These are phyloP conservation scores for Aureobasidium mangrovei DNA, from an alignment of 2,329 filamentous ascomycete species.

Conservation along the genomic window DNA sequence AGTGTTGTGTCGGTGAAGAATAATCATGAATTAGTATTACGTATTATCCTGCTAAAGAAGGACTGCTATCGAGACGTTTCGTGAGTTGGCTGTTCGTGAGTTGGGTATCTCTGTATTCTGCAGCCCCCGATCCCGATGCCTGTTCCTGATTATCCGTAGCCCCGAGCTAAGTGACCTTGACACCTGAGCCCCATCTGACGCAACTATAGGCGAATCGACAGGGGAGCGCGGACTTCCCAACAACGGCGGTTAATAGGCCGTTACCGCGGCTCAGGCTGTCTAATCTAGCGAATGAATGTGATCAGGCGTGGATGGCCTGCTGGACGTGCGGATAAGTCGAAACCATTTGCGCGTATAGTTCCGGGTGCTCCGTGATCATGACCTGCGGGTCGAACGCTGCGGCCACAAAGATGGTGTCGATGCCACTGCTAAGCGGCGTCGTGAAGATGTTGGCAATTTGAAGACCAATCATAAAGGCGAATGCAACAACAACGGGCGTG, in stretches of 20 bases:
- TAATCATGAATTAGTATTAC: not conserved
- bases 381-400: slow-evolving; percentile 58
- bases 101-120: slow-evolving; percentile 3
- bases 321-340: slow-evolving; percentile 77
- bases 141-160: slow-evolving; percentile 10
- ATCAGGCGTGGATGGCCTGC: slow-evolving; percentile 21
- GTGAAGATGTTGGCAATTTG: slow-evolving; percentile 88
- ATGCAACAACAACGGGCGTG: slow-evolving; percentile 71
- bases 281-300: not conserved
- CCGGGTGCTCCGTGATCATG: slow-evolving; percentile 66
- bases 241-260: not conserved
- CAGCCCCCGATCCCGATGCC: not conserved
- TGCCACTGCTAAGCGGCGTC: slow-evolving; percentile 76
- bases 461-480: slow-evolving; percentile 79
- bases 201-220: slow-evolving; percentile 14
- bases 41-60: not conserved
- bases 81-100: not conserved
- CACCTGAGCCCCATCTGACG: slow-evolving; percentile 5
- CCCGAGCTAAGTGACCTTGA: not conserved
- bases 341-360: slow-evolving; percentile 72
- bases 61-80: not conserved
- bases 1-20: too few relatives aligned
- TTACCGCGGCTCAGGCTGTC: slow-evolving; percentile 1
- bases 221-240: slow-evolving; percentile 4
- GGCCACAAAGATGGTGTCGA: slow-evolving; percentile 86